Evolutionary conservation across 2,329 filamentous ascomycete genomes (phyloP).

Genomic region (Pseudofabraea citricarpa): DNA sequence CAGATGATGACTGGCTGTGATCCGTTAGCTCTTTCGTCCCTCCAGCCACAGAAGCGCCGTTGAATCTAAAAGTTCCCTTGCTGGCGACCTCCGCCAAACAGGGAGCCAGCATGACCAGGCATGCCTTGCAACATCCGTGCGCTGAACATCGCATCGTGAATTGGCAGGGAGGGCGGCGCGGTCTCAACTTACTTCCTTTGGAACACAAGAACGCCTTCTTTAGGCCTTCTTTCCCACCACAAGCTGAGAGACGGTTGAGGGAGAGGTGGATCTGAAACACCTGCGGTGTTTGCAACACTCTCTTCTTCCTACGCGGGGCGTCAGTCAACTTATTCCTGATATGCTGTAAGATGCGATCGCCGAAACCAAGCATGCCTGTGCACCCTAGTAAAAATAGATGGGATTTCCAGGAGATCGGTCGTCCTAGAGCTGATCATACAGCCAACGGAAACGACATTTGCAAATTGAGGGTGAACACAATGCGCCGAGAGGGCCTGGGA

Average conservation of each 20-base stretch:
- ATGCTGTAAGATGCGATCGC: slow-evolving; percentile 14
- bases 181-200: slow-evolving; percentile 18
- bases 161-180: slow-evolving; percentile 10
- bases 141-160: slow-evolving; percentile 8
- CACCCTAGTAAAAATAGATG: slow-evolving; percentile 17
- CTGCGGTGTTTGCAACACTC: slow-evolving; percentile 10
- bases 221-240: slow-evolving; percentile 6
- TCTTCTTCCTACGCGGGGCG: slow-evolving; percentile 15
- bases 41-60: slow-evolving; percentile 12
- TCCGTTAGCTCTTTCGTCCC: not conserved
- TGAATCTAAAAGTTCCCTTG: slow-evolving; percentile 8
- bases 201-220: slow-evolving; percentile 6
- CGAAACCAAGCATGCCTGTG: slow-evolving; percentile 17
- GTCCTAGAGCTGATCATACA: slow-evolving; percentile 15
- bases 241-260: slow-evolving; percentile 9
- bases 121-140: slow-evolving; percentile 23
- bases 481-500: slow-evolving; percentile 3
- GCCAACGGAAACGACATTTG: slow-evolving; percentile 9
- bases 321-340: slow-evolving; percentile 6
- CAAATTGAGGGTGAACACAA: slow-evolving; percentile 12
- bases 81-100: slow-evolving; percentile 10
- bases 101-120: slow-evolving; percentile 16
- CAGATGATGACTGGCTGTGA: slow-evolving; percentile 8
- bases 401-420: slow-evolving; percentile 9
- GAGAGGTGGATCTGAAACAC: slow-evolving; percentile 17